Conservation (phyloP, 805 yeast genomes). For the Spencermartinsiella europaea region DNA sequence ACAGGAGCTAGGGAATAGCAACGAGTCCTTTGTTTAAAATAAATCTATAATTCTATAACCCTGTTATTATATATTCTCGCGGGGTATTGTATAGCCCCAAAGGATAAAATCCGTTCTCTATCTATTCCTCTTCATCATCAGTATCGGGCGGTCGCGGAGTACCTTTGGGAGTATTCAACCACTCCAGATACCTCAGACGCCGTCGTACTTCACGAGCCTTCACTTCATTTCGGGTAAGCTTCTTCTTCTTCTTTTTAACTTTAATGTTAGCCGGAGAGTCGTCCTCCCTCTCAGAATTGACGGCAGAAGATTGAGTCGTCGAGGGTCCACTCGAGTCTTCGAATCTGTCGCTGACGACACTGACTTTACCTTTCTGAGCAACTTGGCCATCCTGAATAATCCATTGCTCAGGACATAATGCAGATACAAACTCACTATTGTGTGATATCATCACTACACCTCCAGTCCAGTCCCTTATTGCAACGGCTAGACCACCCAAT, state of each 20-base stretch:
- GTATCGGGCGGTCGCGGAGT: slow-evolving; percentile 93
- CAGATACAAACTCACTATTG: slow-evolving; percentile 94
- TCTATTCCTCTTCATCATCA: slow-evolving; percentile 73
- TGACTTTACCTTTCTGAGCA: slow-evolving; percentile 75
- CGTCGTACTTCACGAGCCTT: slow-evolving; percentile 89
- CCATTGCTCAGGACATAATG: slow-evolving; percentile 98
- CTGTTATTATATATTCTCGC: too few species aligned
- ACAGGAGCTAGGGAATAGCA: slow-evolving; percentile 41
- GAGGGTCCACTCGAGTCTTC: slow-evolving; percentile 66
- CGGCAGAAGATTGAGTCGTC: slow-evolving; percentile 45
- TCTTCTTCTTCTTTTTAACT: slow-evolving; percentile 89
- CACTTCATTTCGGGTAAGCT: slow-evolving; percentile 94
- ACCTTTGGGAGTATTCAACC: slow-evolving; percentile 96
- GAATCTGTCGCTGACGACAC: slow-evolving; percentile 70
- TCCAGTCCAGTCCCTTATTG: slow-evolving; percentile 96
- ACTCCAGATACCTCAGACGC: slow-evolving; percentile 86
- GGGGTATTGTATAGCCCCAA: too few species aligned
- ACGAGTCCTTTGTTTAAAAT: background rate
- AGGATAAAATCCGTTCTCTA: background rate
- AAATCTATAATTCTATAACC: too few species aligned
- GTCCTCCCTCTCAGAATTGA: slow-evolving; percentile 44
- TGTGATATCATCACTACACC: slow-evolving; percentile 99
- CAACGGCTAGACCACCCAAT: slow-evolving; percentile 93
- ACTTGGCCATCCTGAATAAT: slow-evolving; percentile 87
- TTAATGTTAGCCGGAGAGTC: slow-evolving; percentile 96